Conservation (phyloP, 2,329 filamentous ascomycete species). For the Colletotrichum godetiae region DNA sequence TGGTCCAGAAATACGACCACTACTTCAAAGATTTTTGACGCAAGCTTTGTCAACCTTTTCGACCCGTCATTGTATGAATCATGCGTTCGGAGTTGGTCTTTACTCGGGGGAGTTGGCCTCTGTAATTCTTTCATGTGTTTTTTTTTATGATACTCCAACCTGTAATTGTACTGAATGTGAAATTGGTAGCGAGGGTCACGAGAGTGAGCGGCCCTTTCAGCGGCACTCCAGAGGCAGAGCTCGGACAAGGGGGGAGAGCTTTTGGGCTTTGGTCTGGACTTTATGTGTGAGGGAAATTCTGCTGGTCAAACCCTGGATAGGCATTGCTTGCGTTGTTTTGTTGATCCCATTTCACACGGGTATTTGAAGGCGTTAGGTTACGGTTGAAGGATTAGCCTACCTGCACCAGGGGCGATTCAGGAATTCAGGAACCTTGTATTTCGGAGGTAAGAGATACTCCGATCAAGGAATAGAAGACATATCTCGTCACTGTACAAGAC, state of each 20-base stretch:
- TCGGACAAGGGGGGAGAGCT: not conserved
- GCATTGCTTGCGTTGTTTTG: not conserved
- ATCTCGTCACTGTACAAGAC: not conserved
- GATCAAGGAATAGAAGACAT: not conserved
- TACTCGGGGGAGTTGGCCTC: not conserved
- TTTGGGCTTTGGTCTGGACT: not conserved
- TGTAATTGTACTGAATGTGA: conserved; percentile 23
- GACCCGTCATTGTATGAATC: conserved; percentile 10
- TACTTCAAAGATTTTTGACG: conserved; percentile 77
- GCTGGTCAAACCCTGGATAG: conserved; percentile 25
- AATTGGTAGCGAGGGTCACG: not conserved
- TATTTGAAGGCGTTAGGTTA: conserved; percentile 14
- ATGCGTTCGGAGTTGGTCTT: conserved; percentile 4
- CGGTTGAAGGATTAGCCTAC: conserved; percentile 9
- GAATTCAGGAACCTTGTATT: not conserved
- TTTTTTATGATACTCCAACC: conserved; percentile 27
- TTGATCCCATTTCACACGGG: not conserved
- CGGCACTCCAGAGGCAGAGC: not conserved
- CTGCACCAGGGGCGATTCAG: not conserved
- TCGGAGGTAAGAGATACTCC: not conserved
- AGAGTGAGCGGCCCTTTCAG: not conserved
- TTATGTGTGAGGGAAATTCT: not conserved
- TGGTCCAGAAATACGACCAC: conserved; percentile 75
- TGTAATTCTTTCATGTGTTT: not conserved
- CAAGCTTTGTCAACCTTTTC: not conserved